phyloP scores from a whole-genome alignment of 2,329 filamentous ascomycete genomes.

The Arthrobotrys iridis region DNA sequence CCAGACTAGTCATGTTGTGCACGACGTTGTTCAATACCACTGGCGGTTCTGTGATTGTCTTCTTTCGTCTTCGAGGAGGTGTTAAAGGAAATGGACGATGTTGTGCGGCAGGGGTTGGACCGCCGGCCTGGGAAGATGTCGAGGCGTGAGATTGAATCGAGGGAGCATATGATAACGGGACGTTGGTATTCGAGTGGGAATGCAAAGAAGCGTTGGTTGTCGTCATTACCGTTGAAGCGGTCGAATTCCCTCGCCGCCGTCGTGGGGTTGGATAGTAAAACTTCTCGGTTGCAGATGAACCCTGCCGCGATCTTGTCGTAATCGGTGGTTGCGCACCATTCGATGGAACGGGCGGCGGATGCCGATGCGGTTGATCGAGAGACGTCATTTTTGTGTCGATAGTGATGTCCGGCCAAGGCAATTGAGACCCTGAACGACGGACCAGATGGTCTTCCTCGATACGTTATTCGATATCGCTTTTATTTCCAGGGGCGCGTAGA shows the following conservation, averaged over 20 bases:
- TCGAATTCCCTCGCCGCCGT: slow-evolving; percentile 50
- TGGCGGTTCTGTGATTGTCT: slow-evolving; percentile 51
- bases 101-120: background rate
- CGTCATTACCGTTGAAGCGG: slow-evolving; percentile 44
- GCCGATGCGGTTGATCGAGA: slow-evolving; percentile 33
- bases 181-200: slow-evolving; percentile 44
- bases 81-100: slow-evolving; percentile 44
- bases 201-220: slow-evolving; percentile 46
- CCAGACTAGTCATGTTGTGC: slow-evolving; percentile 53
- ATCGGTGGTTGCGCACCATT: slow-evolving; percentile 26
- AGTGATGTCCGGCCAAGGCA: slow-evolving; percentile 5
- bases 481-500: slow-evolving; percentile 30
- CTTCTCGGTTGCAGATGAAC: slow-evolving; percentile 53
- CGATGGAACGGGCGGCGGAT: slow-evolving; percentile 14
- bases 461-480: slow-evolving; percentile 18
- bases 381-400: slow-evolving; percentile 32
- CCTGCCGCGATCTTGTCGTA: slow-evolving; percentile 47
- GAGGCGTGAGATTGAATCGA: slow-evolving; percentile 46
- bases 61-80: slow-evolving; percentile 52
- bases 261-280: slow-evolving; percentile 54
- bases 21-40: slow-evolving; percentile 51
- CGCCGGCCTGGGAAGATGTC: slow-evolving; percentile 14
- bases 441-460: background rate
- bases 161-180: slow-evolving; percentile 45
- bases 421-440: slow-evolving; percentile 19